phyloP scores from a whole-genome alignment of 148 eudicot species.

The Suaeda aralocaspica region DNA sequence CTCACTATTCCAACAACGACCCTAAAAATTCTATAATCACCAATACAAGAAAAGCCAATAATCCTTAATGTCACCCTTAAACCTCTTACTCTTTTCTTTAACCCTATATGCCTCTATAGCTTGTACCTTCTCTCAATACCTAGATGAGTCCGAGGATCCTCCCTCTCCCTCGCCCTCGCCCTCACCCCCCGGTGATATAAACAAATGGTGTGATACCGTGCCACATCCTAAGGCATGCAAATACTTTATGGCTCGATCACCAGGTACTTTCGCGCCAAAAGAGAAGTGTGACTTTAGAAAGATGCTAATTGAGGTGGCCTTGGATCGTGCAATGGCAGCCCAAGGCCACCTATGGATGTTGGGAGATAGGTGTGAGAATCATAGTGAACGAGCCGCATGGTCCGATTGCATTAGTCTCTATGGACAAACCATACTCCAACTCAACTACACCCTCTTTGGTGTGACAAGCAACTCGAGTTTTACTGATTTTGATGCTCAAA shows the following conservation, averaged over 20 bases:
- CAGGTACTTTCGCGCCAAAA: conserved; percentile 27
- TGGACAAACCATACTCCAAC: conserved; percentile 48
- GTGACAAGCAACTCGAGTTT: conserved; percentile 29
- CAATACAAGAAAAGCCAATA: neutral
- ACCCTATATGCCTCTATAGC: conserved; percentile 10
- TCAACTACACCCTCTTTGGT: conserved; percentile 30
- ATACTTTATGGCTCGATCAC: conserved; percentile 35
- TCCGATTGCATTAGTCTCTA: conserved; percentile 52
- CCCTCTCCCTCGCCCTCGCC: too few species aligned
- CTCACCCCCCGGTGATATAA: too few species aligned
- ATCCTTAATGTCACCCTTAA: conserved; percentile 15
- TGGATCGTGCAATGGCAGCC: conserved; percentile 39
- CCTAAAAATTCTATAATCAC: neutral
- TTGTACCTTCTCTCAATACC: neutral
- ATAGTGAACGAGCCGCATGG: conserved; percentile 43
- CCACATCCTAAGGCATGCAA: conserved; percentile 47
- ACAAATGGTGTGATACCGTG: conserved; percentile 53
- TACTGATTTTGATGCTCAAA: conserved; percentile 35
- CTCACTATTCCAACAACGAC: conserved; percentile 1
- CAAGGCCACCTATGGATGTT: conserved; percentile 34
- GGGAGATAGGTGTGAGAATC: conserved; percentile 32
- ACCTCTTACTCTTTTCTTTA: conserved; percentile 4
- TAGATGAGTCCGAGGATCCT: conserved; percentile 5
- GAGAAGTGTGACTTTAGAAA: conserved; percentile 41
- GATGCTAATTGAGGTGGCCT: conserved; percentile 47